Percentiles rank a stretch among this genome's conserved stretches.
Conservation (phyloP, 1,284 basidiomycete genomes). For the Sanghuangporus sanghuang region DNA sequence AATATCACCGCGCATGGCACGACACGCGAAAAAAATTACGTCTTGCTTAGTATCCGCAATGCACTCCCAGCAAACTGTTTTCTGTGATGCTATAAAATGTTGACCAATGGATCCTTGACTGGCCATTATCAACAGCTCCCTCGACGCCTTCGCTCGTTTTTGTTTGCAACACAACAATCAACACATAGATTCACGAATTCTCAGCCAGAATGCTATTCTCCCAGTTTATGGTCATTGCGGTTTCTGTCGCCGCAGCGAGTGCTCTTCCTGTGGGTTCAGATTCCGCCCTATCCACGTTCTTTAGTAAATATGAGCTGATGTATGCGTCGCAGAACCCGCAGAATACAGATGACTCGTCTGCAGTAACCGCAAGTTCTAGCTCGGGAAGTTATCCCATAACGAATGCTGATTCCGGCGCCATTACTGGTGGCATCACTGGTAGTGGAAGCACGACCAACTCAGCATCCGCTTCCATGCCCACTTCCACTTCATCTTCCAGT, state of each 20-base stretch:
- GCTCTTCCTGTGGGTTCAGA: background rate
- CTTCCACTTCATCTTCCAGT: background rate
- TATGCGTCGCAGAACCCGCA: background rate
- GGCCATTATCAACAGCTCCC: background rate
- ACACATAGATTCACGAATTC: background rate
- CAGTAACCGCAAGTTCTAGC: background rate
- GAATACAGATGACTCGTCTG: background rate
- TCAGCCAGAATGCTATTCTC: background rate
- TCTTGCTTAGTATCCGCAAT: background rate
- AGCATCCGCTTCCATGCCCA: background rate
- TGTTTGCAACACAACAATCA: background rate
- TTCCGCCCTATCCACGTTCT: background rate
- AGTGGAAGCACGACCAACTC: background rate
- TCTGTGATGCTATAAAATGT: background rate
- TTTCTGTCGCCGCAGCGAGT: background rate
- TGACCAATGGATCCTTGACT: background rate
- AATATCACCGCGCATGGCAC: background rate
- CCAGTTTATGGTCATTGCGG: background rate
- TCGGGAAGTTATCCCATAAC: background rate
- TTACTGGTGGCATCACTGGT: background rate
- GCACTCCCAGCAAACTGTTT: background rate
- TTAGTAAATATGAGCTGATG: background rate
- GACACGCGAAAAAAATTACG: background rate
- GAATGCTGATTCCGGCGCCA: background rate
- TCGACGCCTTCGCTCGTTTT: background rate